Conservation (phyloP, 352 stramenopile species). For the Phytophthora aleatoria region DNA sequence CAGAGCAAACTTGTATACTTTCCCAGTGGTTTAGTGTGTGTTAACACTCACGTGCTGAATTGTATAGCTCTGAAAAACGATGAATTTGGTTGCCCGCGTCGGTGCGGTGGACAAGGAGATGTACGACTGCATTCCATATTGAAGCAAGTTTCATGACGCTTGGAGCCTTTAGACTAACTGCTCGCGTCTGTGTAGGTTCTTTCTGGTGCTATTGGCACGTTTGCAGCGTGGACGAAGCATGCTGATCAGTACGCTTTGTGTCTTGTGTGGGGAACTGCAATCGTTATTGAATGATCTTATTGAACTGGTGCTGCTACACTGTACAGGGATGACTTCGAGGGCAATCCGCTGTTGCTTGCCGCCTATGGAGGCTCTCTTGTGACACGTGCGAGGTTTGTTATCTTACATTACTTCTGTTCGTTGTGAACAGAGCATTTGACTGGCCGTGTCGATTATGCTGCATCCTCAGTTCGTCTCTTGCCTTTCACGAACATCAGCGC, state of each 20-base stretch:
- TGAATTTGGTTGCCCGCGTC: slow-evolving; percentile 75
- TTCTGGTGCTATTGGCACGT: slow-evolving; percentile 80
- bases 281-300: neutral
- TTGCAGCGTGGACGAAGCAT: slow-evolving; percentile 72
- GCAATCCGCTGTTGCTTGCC: slow-evolving; percentile 69
- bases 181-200: slow-evolving; percentile 57
- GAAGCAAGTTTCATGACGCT: neutral
- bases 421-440: slow-evolving; percentile 1
- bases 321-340: slow-evolving; percentile 30
- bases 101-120: slow-evolving; percentile 93
- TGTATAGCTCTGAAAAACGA: slow-evolving; percentile 56
- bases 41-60: slow-evolving; percentile 8
- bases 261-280: neutral
- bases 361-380: slow-evolving; percentile 80
- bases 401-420: slow-evolving; percentile 1
- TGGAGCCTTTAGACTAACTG: neutral
- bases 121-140: slow-evolving; percentile 39
- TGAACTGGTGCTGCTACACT: slow-evolving; percentile 1
- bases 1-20: neutral
- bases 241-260: slow-evolving; percentile 38
- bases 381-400: slow-evolving; percentile 68
- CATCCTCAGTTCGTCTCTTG: slow-evolving; percentile 45
- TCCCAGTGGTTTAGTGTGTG: neutral
- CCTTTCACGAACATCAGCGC: slow-evolving; percentile 72
- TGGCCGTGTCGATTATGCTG: slow-evolving; percentile 2